phyloP scores from a whole-genome alignment of 257 asterid genomes.

The Anisodus acutangulus region DNA sequence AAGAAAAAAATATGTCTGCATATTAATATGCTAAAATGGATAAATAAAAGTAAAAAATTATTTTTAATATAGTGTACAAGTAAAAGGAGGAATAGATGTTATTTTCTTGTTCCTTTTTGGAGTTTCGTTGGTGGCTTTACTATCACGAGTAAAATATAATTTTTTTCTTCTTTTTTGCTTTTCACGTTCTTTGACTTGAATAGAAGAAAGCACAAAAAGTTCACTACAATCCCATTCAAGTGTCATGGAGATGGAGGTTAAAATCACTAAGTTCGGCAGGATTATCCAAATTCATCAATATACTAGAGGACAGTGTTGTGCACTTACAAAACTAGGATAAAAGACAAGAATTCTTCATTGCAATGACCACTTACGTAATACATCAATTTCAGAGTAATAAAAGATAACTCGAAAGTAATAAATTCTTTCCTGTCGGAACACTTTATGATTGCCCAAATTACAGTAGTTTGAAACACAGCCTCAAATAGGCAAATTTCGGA shows the following conservation, averaged over 20 bases:
- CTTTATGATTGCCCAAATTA: not conserved
- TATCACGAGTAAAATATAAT: not conserved
- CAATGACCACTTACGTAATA: not conserved
- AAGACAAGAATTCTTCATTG: too few relatives aligned
- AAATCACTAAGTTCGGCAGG: not conserved
- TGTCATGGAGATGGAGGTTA: not conserved
- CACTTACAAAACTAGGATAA: not conserved
- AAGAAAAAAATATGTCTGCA: too few relatives aligned
- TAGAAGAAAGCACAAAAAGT: too few relatives aligned
- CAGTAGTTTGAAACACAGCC: not conserved
- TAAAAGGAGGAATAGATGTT: not conserved
- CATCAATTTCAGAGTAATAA: not conserved
- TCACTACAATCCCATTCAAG: not conserved
- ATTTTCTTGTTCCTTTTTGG: conserved; percentile 3
- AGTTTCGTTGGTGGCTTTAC: not conserved
- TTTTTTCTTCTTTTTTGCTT: too few relatives aligned
- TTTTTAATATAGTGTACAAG: too few relatives aligned
- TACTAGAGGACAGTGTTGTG: not conserved
- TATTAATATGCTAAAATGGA: too few relatives aligned
- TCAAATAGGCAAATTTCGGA: not conserved
- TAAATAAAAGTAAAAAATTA: too few relatives aligned
- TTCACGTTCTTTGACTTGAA: too few relatives aligned
- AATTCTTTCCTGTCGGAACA: not conserved
- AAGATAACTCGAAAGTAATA: not conserved
- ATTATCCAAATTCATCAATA: not conserved